Evolutionary conservation across 495 filamentous ascomycete species (phyloP).

Genomic region (Astrothelium subdiscretum): DNA sequence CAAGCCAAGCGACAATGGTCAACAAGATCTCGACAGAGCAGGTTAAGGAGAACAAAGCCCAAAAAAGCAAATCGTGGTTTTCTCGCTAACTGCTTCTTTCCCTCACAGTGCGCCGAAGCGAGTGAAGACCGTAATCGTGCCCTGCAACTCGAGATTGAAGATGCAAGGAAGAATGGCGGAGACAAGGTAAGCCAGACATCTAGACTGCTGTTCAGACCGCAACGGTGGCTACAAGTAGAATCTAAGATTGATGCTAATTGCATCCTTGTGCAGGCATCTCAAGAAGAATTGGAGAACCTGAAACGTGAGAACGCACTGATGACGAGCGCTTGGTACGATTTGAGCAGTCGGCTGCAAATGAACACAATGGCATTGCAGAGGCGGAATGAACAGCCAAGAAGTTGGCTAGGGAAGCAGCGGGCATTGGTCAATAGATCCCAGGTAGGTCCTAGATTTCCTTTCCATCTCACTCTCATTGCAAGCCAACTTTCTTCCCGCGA

Average conservation of each 20-base stretch:
- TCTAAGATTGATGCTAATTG: neutral
- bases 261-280: neutral
- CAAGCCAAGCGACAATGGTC: neutral
- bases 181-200: neutral
- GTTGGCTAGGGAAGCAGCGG: slow-evolving; percentile 86
- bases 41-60: neutral
- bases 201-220: neutral
- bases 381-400: slow-evolving; percentile 65
- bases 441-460: neutral
- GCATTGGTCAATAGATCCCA: slow-evolving; percentile 9
- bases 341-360: slow-evolving; percentile 72
- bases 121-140: neutral
- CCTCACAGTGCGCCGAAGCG: neutral
- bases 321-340: slow-evolving; percentile 83
- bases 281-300: slow-evolving; percentile 13
- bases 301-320: slow-evolving; percentile 76
- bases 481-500: neutral
- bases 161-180: neutral
- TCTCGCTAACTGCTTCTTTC: neutral
- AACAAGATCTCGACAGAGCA: neutral
- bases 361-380: slow-evolving; percentile 71
- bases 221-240: no score
- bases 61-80: neutral
- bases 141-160: neutral
- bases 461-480: neutral